Evolutionary conservation across 495 filamentous ascomycete genomes (phyloP).

Genomic region (Astrothelium macrocarpum): DNA sequence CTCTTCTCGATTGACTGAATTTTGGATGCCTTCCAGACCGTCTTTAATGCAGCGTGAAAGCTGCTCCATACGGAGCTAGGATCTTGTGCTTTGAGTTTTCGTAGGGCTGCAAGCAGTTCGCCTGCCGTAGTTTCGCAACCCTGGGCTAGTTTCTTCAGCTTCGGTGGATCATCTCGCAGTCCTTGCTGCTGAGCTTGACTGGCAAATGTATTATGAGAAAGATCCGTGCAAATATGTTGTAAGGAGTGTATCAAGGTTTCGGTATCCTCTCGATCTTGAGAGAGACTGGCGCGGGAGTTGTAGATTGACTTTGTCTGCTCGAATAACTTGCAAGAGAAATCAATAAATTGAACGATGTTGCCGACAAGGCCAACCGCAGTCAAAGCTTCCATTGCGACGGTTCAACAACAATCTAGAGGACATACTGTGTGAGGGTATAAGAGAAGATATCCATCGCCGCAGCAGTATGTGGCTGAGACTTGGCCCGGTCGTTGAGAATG

Average conservation of each 20-base stretch:
- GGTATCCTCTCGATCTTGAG: background rate
- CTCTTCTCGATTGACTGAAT: background rate
- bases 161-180: background rate
- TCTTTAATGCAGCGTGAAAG: slow-evolving; percentile 2
- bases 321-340: background rate
- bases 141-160: background rate
- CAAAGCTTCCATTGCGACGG: background rate
- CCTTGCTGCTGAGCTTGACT: background rate
- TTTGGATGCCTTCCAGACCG: background rate
- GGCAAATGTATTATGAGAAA: background rate
- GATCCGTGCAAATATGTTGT: background rate
- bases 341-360: background rate
- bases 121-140: background rate
- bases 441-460: too few relatives aligned
- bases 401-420: too few relatives aligned
- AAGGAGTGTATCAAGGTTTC: background rate
- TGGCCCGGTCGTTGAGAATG: too few relatives aligned
- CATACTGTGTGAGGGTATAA: too few relatives aligned
- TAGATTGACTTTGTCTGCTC: background rate
- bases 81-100: slow-evolving; percentile 4
- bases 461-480: too few relatives aligned
- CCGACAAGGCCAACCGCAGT: background rate
- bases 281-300: background rate
- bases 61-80: background rate
- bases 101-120: background rate